These are phyloP conservation scores for Biscogniauxia sp. DNA, from an alignment of 2,329 filamentous ascomycete species.

Conservation along the genomic window DNA sequence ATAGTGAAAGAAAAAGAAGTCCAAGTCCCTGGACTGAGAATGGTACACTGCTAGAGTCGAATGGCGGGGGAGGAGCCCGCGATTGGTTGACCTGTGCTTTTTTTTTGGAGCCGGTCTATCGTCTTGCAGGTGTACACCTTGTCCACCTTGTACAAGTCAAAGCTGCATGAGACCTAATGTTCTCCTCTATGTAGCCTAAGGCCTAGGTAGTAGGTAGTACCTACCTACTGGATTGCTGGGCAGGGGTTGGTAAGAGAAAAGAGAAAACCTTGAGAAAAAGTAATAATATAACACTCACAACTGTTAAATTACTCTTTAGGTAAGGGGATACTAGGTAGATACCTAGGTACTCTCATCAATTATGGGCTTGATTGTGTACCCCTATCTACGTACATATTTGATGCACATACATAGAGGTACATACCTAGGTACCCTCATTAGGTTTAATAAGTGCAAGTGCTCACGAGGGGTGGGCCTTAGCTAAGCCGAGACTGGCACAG, in stretches of 20 bases:
- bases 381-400: too few relatives aligned
- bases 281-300: too few relatives aligned
- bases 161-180: neutral
- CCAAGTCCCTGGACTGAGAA: slow-evolving; percentile 1
- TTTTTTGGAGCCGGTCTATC: neutral
- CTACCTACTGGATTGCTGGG: too few relatives aligned
- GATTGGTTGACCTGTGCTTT: neutral
- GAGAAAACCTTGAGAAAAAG: too few relatives aligned
- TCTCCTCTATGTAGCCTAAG: neutral
- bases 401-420: too few relatives aligned
- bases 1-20: neutral
- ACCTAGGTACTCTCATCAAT: too few relatives aligned
- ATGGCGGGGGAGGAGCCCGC: slow-evolving; percentile 2
- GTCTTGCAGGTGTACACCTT: neutral
- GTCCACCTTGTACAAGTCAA: neutral
- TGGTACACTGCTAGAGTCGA: neutral
- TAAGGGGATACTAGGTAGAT: too few relatives aligned
- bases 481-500: neutral
- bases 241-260: too few relatives aligned
- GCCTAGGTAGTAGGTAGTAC: too few relatives aligned
- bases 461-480: neutral
- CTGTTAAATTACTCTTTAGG: too few relatives aligned
- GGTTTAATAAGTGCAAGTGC: neutral
- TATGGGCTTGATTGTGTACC: too few relatives aligned
- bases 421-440: neutral